Percentiles rank a stretch among this genome's conserved stretches.
Evolutionary conservation across 192 early-diverging fungal species (phyloP).

Genomic region (Dimargaris verticillata): DNA sequence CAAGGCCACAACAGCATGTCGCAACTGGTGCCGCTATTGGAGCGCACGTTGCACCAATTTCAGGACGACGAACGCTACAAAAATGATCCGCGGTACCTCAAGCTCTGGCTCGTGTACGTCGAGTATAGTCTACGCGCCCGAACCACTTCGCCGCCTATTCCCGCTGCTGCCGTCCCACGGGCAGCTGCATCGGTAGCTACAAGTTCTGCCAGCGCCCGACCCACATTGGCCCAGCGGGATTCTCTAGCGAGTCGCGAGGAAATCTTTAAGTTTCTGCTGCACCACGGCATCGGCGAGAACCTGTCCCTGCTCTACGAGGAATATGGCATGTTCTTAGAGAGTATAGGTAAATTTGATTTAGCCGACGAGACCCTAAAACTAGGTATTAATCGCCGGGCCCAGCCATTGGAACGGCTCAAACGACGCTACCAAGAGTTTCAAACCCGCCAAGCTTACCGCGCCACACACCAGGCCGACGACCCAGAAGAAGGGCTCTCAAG

Average conservation of each 20-base stretch:
- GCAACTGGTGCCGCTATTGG: constrained; percentile 31
- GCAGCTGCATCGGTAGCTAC: too few species aligned
- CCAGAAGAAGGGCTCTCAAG: constrained; percentile 5
- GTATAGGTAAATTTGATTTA: constrained; percentile 16
- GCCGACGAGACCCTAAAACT: constrained; percentile 45
- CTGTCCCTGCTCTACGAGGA: constrained; percentile 60
- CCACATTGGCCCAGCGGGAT: constrained; percentile 15
- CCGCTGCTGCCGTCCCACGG: too few species aligned
- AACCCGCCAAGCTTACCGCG: constrained; percentile 19
- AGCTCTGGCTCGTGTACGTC: constrained; percentile 45
- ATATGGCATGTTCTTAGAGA: constrained; percentile 47
- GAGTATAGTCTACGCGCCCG: constrained; percentile 13
- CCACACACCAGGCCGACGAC: constrained; percentile 7
- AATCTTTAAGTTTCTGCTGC: constrained; percentile 55
- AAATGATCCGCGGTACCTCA: constrained; percentile 39
- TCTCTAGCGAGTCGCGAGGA: constrained; percentile 26
- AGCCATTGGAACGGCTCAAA: constrained; percentile 47
- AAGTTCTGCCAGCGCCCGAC: too few species aligned
- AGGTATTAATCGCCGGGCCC: constrained; percentile 52
- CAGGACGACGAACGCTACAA: constrained; percentile 35
- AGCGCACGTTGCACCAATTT: constrained; percentile 28
- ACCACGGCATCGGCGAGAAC: constrained; percentile 51
- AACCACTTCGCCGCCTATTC: too few species aligned
- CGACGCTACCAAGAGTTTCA: constrained; percentile 41
- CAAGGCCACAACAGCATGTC: constrained; percentile 34